These are phyloP conservation scores for Gardenia jasminoides DNA, from an alignment of 257 asterid species.

Conservation along the genomic window DNA sequence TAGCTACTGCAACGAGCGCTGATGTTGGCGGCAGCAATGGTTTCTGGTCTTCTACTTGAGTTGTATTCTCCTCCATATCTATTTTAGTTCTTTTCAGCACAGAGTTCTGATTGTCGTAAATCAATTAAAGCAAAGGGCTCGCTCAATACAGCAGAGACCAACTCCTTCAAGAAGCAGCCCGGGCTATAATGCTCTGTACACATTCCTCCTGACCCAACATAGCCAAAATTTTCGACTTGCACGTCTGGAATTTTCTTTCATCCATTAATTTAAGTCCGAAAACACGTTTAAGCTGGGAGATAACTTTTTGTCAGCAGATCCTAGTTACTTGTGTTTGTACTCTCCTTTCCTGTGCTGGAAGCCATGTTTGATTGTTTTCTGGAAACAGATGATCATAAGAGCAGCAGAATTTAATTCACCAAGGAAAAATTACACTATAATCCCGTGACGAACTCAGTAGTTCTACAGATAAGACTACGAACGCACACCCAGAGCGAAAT, in stretches of 20 bases:
- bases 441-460: not conserved
- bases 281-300: not conserved
- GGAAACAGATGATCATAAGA: not conserved
- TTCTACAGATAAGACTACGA: not conserved
- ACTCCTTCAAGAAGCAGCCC: not conserved
- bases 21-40: conserved; percentile 30
- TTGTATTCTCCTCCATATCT: conserved; percentile 32
- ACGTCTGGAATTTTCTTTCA: not conserved
- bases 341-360: not conserved
- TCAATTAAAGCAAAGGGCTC: not conserved
- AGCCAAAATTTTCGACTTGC: not conserved
- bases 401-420: not conserved
- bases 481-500: not conserved
- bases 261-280: not conserved
- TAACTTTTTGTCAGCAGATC: not conserved
- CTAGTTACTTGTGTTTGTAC: not conserved
- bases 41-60: conserved; percentile 30
- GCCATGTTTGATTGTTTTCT: not conserved
- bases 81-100: conserved; percentile 8
- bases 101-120: conserved; percentile 23
- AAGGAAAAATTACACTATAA: not conserved
- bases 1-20: conserved; percentile 52
- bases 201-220: not conserved
- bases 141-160: not conserved
- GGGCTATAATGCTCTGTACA: too few species aligned